Percentiles rank a stretch among this genome's conserved stretches.
Conservation (phyloP, 768 basidiomycete genomes). For the Podaxis carcinomalis region DNA sequence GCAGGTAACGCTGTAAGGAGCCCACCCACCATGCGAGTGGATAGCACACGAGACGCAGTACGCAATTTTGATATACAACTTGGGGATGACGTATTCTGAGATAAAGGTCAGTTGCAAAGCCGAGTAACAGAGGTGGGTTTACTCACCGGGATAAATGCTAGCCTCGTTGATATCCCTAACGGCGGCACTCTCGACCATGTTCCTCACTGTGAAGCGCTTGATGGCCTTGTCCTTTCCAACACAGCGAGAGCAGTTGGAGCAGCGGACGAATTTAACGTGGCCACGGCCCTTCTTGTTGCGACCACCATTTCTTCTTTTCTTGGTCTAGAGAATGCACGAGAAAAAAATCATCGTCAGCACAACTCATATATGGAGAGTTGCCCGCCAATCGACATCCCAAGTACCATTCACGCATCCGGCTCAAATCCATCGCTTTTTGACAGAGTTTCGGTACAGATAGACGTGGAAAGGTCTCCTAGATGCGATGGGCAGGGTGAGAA, state of each 20-base stretch:
- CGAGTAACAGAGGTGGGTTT: not conserved
- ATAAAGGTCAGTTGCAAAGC: not conserved
- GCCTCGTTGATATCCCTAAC: slow-evolving; percentile 97
- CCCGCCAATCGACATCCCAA: slow-evolving; percentile 29
- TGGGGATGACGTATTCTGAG: slow-evolving; percentile 91
- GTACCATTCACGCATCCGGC: slow-evolving; percentile 31
- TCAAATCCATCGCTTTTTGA: slow-evolving; percentile 19
- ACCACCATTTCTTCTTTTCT: slow-evolving; percentile 98
- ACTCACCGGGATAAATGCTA: slow-evolving; percentile 84
- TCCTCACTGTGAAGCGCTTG: slow-evolving; percentile 98
- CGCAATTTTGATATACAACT: slow-evolving; percentile 96
- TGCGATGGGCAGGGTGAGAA: slow-evolving; percentile 14
- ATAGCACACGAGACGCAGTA: slow-evolving; percentile 99
- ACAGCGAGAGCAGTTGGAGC: slow-evolving; percentile 99
- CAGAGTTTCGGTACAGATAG: slow-evolving; percentile 11
- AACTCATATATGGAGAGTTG: not conserved
- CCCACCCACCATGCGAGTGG: slow-evolving; percentile 87
- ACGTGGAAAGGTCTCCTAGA: not conserved
- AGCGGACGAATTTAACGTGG: slow-evolving; percentile 91
- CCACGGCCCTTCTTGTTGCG: slow-evolving; percentile 99
- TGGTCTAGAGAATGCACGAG: slow-evolving; percentile 58
- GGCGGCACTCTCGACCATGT: slow-evolving; percentile 99
- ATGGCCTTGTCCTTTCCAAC: slow-evolving; percentile 99
- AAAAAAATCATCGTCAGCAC: not conserved
- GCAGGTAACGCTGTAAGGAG: slow-evolving; percentile 1